Evolutionary conservation across 495 filamentous ascomycete species (phyloP), one percentile per base, ranked within the genome.

Genomic region (Pyrenula massariospora): DNA sequence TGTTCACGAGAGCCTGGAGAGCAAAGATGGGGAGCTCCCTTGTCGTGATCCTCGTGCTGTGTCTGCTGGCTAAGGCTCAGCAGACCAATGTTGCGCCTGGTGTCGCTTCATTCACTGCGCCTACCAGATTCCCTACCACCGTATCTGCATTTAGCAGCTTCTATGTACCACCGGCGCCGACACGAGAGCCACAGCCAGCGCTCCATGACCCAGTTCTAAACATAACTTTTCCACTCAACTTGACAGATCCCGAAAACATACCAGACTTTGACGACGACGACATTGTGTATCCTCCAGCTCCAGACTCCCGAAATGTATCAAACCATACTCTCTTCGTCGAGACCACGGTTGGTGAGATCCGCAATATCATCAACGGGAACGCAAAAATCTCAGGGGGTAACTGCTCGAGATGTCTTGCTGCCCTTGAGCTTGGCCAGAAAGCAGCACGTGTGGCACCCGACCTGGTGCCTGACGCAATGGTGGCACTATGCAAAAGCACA

Each of bases 131-230:
- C 15, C 31, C 31, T 8, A 42, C 31, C 31, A 42, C 31, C 31
- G 15, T 42, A 42, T 42, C 31, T 42, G 31, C 31, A 5, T 42
- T 42, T 15, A 8, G 8, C 15, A 42, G 31, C 56, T 84, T 81
- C 60, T 76, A 75, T 57, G 66, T 73, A 12, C 72, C 73, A 23
- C 74, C 78, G 3, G 65, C 68, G 22, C 73, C 81, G 50, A 82
- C 79, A 36, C 66, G 72, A 55, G 73, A 84, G 64, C 78, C 80
- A 31, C 79, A 84, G 60, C 81, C 81, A 10, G 72, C 72, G 36
- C 67, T 84, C 20, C 70, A 75, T 56, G 79, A 84, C 60, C 76
- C 80, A 0, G 70, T 83, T 24, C 62, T 82, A 52, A 76, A 83
- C 55, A 68, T 78, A 59, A 82, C 76, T 0, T 84, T 74, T 47